Evolutionary conservation across 106 monocot species (phyloP).

Genomic region (Agapanthus africanus): DNA sequence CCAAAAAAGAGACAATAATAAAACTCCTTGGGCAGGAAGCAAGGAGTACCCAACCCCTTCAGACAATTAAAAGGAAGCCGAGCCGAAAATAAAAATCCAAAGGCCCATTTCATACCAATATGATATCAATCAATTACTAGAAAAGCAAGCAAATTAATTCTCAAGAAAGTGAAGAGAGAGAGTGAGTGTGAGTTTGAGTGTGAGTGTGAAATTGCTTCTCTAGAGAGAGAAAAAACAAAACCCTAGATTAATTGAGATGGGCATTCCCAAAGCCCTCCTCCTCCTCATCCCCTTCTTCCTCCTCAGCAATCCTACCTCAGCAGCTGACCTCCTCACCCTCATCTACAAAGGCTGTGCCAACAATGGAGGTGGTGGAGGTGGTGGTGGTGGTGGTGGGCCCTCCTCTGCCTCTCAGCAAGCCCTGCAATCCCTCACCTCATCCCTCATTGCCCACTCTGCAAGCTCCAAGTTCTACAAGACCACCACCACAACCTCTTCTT

Average conservation of each 20-base stretch:
- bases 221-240: not conserved
- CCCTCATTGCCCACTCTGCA: slow-evolving; percentile 47
- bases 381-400: too few relatives aligned
- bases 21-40: too few relatives aligned
- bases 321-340: slow-evolving; percentile 41
- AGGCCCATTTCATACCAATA: too few relatives aligned
- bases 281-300: slow-evolving; percentile 8
- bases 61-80: too few relatives aligned
- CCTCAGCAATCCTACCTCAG: not conserved
- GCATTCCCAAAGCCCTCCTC: not conserved
- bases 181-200: too few relatives aligned
- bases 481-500: slow-evolving; percentile 32
- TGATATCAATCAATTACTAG: too few relatives aligned
- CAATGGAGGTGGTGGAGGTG: not conserved
- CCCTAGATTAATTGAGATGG: slow-evolving; percentile 7
- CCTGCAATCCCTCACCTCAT: slow-evolving; percentile 45
- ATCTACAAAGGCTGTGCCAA: slow-evolving; percentile 94
- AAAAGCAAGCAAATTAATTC: too few relatives aligned
- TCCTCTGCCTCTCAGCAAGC: slow-evolving; percentile 1
- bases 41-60: too few relatives aligned
- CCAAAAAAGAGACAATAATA: too few relatives aligned
- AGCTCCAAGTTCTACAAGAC: slow-evolving; percentile 77
- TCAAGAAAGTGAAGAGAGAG: too few relatives aligned
- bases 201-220: too few relatives aligned
- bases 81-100: too few relatives aligned